These are phyloP conservation scores for Phyllachora maydis DNA, from an alignment of 2,329 filamentous ascomycete species.

Conservation along the genomic window DNA sequence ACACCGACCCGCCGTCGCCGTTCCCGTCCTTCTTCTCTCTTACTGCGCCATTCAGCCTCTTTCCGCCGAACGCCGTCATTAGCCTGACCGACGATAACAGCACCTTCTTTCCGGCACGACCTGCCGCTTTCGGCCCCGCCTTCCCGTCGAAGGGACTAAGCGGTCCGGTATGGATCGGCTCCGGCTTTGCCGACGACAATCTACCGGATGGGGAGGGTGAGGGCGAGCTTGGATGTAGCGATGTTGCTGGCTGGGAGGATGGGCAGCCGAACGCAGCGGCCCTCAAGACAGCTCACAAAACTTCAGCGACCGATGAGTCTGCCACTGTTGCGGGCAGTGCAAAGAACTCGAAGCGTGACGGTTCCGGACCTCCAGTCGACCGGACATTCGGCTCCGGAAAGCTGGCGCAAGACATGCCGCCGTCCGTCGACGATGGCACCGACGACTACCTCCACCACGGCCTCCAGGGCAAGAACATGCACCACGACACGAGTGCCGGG, in stretches of 20 bases:
- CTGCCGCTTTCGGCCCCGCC: conserved; percentile 76
- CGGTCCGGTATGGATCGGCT: conserved; percentile 83
- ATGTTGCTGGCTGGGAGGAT: conserved; percentile 74
- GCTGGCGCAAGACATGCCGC: conserved; percentile 6
- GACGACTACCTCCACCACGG: conserved; percentile 61
- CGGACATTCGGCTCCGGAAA: no score
- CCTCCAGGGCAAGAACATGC: conserved; percentile 10
- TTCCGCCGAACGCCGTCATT: conserved; percentile 88
- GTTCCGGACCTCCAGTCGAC: conserved; percentile 10
- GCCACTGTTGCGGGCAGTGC: conserved; percentile 9
- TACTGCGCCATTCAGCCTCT: conserved; percentile 63
- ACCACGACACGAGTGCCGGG: conserved; percentile 13
- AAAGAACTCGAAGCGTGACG: conserved; percentile 15
- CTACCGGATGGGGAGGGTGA: conserved; percentile 43
- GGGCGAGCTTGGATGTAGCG: conserved; percentile 84
- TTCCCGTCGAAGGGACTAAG: conserved; percentile 60
- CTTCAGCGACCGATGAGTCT: conserved; percentile 15
- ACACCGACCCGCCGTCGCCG: conserved; percentile 14
- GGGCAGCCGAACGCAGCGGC: conserved; percentile 18
- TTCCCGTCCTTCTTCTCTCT: conserved; percentile 46
- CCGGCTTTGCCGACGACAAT: conserved; percentile 68
- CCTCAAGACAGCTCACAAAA: conserved; percentile 20
- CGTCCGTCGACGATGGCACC: conserved; percentile 47
- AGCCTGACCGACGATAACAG: conserved; percentile 96
- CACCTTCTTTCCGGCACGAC: conserved; percentile 84